Base-by-base conservation (phyloP, 192 early-diverging fungal genomes). In the Phlyctochytrium bullatum region DNA sequence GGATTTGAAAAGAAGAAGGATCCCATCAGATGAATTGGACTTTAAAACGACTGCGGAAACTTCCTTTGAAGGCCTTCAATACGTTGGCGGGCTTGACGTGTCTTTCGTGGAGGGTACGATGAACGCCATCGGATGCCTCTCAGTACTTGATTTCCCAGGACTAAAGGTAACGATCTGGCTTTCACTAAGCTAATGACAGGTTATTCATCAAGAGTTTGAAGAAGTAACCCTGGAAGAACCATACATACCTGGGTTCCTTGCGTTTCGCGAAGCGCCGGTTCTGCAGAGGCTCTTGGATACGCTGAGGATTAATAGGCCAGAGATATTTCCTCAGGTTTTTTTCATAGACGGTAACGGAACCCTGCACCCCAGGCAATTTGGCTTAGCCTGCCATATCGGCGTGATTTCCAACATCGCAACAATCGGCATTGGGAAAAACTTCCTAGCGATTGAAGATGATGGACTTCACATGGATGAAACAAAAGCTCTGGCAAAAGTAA, bases 381-480 rank as follows among this genome's bases (percentile, higher is more conserved):
- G 96, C 27, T 84, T 91, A 0, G 96, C 96, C 20, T 88, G 89
- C 56, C 94, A 96, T 64, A 61, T 70, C 59, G 81, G 81, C n/a
- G 68, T 74, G 3, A 17, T 30, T 3, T 28, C 61, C 32, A 75
- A 88, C 61, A 71, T 93, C 24, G 92, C 93, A 0, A 90, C 92
- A 0, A 82, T 97, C 28, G 96, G 95, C 2, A 87, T 96, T 27
- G 93, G 81, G 6, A 98, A 98, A 65, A 97, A 95, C 77, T 90
- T 93, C 69, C 69, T 97, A 12, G 84, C 89, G 36, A 87, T 97
- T 57, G 80, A 87, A 28, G 85, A 77, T 16, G 92, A 88, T 10
- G 66, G 40, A 27, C 73, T 81, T 34, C 79, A 74, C 23, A 85
- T 85, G 67, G 66, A 33, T 12, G 69, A 65, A n/a, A 76, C 89